Percentiles rank a stretch among this genome's conserved stretches.
Conservation (phyloP, 345 rosid species). For the Citrus hindsii region DNA sequence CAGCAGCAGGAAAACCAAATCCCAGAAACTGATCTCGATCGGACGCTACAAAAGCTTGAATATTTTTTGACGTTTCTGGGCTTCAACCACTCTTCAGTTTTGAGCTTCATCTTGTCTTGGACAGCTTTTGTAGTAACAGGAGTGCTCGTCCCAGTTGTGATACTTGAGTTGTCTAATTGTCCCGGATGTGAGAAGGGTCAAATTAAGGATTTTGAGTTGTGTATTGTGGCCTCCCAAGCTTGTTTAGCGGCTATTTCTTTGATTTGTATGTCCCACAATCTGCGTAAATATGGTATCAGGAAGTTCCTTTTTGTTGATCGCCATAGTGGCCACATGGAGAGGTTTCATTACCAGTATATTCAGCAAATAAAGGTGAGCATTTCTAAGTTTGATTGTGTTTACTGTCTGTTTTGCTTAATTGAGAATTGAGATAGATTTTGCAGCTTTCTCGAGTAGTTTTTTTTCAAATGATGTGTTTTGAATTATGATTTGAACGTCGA, state of each 20-base stretch:
- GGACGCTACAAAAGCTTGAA: slow-evolving; percentile 45
- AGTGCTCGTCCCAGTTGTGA: slow-evolving; percentile 54
- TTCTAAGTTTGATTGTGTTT: not conserved
- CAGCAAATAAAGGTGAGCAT: slow-evolving; percentile 60
- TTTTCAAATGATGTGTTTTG: not conserved
- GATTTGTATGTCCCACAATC: slow-evolving; percentile 68
- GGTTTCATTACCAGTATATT: slow-evolving; percentile 45
- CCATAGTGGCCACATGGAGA: slow-evolving; percentile 46
- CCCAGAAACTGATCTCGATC: slow-evolving; percentile 42
- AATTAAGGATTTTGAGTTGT: slow-evolving; percentile 66
- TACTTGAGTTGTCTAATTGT: slow-evolving; percentile 59
- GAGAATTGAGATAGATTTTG: not conserved
- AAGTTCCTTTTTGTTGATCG: slow-evolving; percentile 82
- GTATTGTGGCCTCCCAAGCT: slow-evolving; percentile 74
- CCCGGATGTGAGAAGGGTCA: slow-evolving; percentile 52
- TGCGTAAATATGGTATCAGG: slow-evolving; percentile 71
- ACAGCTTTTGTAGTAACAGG: slow-evolving; percentile 52
- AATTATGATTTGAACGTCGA: not conserved
- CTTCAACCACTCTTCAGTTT: slow-evolving; percentile 54
- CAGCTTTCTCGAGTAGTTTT: not conserved
- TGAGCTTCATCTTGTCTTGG: slow-evolving; percentile 59
- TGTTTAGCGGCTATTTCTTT: slow-evolving; percentile 74
- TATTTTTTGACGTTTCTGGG: slow-evolving; percentile 57
- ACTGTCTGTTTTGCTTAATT: not conserved
- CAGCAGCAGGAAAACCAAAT: not conserved